A percentile compares a stretch with the other conserved stretches of the same genome.
Evolutionary conservation across 768 basidiomycete species (phyloP).

Genomic region (Phaeotremella skinneri): DNA sequence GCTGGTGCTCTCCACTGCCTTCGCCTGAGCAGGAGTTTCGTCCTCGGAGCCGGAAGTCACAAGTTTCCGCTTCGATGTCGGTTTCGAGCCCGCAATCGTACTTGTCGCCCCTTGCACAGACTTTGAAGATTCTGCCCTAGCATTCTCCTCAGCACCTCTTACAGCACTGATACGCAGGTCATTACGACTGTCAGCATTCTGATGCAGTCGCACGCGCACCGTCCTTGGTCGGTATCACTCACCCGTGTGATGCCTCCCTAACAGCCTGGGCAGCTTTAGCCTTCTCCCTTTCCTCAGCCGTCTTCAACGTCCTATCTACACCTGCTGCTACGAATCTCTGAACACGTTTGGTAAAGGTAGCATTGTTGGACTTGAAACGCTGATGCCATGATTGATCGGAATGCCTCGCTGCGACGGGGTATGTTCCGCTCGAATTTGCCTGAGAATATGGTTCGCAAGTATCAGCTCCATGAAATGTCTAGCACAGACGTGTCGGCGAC

Average conservation of each 20-base stretch:
- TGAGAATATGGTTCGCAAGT: neutral
- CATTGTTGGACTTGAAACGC: conserved; percentile 40
- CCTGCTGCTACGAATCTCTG: conserved; percentile 12
- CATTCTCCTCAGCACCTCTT: neutral
- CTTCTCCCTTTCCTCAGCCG: conserved; percentile 27
- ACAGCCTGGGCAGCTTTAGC: conserved; percentile 3
- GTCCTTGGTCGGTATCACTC: neutral
- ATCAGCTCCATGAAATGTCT: neutral
- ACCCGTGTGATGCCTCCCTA: neutral
- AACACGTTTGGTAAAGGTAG: conserved; percentile 17
- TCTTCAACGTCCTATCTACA: conserved; percentile 32
- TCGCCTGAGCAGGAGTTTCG: no score
- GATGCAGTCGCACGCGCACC: neutral
- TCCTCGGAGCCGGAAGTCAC: neutral
- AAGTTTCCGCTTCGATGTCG: neutral
- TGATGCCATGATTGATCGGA: conserved; percentile 45
- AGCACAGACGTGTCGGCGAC: neutral
- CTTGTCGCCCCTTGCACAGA: neutral
- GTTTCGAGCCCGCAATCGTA: neutral
- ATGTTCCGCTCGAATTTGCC: conserved; percentile 6
- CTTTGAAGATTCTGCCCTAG: neutral
- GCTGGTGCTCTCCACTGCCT: no score
- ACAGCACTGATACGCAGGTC: neutral
- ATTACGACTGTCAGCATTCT: no score
- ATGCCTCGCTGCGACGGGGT: conserved; percentile 28